Conservation (phyloP, 1,284 basidiomycete species). For the Tilletiopsis washingtonensis region DNA sequence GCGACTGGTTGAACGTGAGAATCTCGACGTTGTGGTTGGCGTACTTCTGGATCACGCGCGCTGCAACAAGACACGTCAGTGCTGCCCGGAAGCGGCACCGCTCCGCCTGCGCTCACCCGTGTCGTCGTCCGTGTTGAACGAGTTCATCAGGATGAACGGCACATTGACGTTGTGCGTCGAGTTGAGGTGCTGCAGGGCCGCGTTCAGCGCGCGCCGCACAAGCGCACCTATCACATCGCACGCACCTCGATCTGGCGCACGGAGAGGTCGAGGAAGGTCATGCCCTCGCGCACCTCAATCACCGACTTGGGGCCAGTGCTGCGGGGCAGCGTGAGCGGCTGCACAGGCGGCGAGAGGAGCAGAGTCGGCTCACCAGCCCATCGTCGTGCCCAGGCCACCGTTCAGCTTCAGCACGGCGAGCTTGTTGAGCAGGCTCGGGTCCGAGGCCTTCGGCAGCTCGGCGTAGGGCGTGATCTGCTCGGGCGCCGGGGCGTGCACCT, state of each 20-base stretch:
- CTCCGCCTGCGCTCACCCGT: constrained; percentile 63
- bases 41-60: constrained; percentile 92
- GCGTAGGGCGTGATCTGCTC: constrained; percentile 89
- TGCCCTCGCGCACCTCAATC: constrained; percentile 63
- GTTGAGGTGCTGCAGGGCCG: constrained; percentile 53
- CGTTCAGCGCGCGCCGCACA: background rate
- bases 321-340: too few relatives aligned
- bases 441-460: constrained; percentile 53
- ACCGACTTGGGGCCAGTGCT: constrained; percentile 59
- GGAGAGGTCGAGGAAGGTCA: constrained; percentile 97
- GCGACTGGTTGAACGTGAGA: constrained; percentile 83
- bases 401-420: constrained; percentile 99
- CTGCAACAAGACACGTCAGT: background rate
- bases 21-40: constrained; percentile 60
- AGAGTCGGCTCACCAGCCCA: too few relatives aligned
- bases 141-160: constrained; percentile 98
- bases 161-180: constrained; percentile 64
- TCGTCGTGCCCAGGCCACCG: constrained; percentile 94
- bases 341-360: too few relatives aligned
- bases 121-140: constrained; percentile 80
- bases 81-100: constrained; percentile 47
- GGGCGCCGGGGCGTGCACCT: constrained; percentile 84
- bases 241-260: constrained; percentile 86
- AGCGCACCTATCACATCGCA: background rate
- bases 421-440: constrained; percentile 46